A percentile compares a stretch with the other conserved stretches of the same genome.
Evolutionary conservation across 1,284 basidiomycete species (phyloP).

Genomic region (Ganoderma resinaceum): DNA sequence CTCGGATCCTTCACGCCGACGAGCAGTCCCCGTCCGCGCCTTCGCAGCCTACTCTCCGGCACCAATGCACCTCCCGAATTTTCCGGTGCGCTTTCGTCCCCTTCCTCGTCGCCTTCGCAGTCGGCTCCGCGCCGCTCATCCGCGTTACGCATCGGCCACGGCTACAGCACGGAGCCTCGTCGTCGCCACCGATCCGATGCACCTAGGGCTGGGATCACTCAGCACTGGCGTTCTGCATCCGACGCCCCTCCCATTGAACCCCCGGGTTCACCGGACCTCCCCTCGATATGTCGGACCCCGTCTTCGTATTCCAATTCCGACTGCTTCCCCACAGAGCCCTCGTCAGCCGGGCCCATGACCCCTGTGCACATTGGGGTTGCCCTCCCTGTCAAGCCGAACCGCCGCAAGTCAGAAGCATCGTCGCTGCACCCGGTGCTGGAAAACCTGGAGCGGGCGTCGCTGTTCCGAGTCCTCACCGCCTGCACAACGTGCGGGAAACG

Average conservation of each 20-base stretch:
- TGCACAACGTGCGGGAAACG: slow-evolving; percentile 66
- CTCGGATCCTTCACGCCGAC: slow-evolving; percentile 41
- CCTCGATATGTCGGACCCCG: slow-evolving; percentile 43
- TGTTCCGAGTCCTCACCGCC: slow-evolving; percentile 49
- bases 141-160: neutral
- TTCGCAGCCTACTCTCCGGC: slow-evolving; percentile 33
- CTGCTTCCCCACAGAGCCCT: slow-evolving; percentile 40
- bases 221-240: slow-evolving; percentile 3
- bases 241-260: slow-evolving; percentile 15
- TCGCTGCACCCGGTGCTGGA: slow-evolving; percentile 59
- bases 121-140: slow-evolving; percentile 11
- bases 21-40: slow-evolving; percentile 35
- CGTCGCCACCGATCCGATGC: slow-evolving; percentile 13
- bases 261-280: slow-evolving; percentile 34
- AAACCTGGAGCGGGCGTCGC: slow-evolving; percentile 61
- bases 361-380: slow-evolving; percentile 25
- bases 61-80: neutral
- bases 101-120: slow-evolving; percentile 9
- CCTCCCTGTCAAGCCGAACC: slow-evolving; percentile 15
- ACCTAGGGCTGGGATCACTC: neutral
- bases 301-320: slow-evolving; percentile 39
- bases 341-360: slow-evolving; percentile 35
- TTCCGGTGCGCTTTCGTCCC: slow-evolving; percentile 17
- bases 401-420: slow-evolving; percentile 17
- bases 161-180: neutral